Base-by-base conservation (phyloP, 208 protist genomes). In the Leishmania braziliensis region DNA sequence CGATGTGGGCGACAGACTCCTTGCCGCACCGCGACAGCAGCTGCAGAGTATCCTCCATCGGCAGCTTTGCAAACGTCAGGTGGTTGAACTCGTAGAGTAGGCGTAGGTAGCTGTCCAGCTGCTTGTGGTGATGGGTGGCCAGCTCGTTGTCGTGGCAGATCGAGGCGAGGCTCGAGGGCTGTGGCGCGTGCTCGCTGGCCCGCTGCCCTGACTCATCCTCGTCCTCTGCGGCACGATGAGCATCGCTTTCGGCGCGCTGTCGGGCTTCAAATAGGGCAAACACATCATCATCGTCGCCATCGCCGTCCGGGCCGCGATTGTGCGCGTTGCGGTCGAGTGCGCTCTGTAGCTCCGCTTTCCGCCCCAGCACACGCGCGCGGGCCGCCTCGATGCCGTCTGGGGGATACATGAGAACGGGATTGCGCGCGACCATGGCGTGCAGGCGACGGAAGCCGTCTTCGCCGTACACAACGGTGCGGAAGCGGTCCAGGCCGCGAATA, bases 71-170 rank as follows among this genome's bases (percentile, higher is more conserved):
- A 81, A 97, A 95, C 2, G 89, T 95, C 43, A 89, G 72, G 83
- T 97, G 94, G 72, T 96, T 96, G 72, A 96, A 97, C 82, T 97
- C 94, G 86, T 97, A 97, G 56, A 95, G 82, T n/a, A 95, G 54
- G 5, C 87, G 88, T 46, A 97, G 70, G 62, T 93, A 89, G 48
- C 81, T 80, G 79, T 96, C 93, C 20, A 97, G 86, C 84, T 96
- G 94, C 62, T 86, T 75, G 84, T 95, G 94, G 79, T 97, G 92
- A 77, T 94, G 89, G 5, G 78, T 85, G 43, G 87, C 88, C 2
- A 94, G 75, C 29, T 82, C 77, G 39, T 86, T 63, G 48, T 86
- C 82, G 2, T n/a, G 26, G 26, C 76, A 53, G 14, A 79, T 6
- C 56, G 50, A 1, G 54, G 68, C 79, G 54, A 62, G 75, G 50